Percentiles rank a stretch among this genome's conserved stretches.
phyloP scores from a whole-genome alignment of 345 rosid species.

The Dipteronia sinensis region DNA sequence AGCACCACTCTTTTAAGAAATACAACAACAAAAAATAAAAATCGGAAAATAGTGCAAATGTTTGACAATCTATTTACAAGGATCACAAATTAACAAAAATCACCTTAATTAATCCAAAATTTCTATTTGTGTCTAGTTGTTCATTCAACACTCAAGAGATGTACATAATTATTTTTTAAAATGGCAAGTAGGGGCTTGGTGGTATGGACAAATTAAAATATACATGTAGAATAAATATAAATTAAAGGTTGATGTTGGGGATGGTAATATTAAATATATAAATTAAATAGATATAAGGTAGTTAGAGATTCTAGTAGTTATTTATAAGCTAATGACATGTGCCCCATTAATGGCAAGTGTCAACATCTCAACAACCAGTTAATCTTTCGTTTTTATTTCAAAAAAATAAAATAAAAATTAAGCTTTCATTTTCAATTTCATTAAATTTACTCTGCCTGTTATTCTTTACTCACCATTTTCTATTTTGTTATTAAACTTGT shows the following conservation, averaged over 20 bases:
- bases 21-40: too few species aligned
- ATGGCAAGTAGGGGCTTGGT: background rate
- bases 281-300: background rate
- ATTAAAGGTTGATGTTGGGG: conserved; percentile 5
- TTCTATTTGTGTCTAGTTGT: background rate
- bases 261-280: background rate
- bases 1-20: too few species aligned
- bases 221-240: background rate
- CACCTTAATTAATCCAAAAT: background rate
- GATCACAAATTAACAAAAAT: background rate
- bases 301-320: conserved; percentile 18
- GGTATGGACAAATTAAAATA: background rate
- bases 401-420: too few species aligned
- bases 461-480: background rate
- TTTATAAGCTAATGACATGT: conserved; percentile 21
- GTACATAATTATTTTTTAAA: background rate
- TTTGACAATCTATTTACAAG: background rate
- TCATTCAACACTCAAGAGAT: background rate
- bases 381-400: background rate
- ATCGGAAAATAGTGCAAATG: too few species aligned
- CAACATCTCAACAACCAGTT: conserved; percentile 30
- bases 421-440: conserved; percentile 19
- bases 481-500: background rate
- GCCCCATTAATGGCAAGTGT: conserved; percentile 18
- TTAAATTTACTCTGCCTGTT: background rate